phyloP scores from a whole-genome alignment of 2,329 filamentous ascomycete species.

The Westerdykella sp. region DNA sequence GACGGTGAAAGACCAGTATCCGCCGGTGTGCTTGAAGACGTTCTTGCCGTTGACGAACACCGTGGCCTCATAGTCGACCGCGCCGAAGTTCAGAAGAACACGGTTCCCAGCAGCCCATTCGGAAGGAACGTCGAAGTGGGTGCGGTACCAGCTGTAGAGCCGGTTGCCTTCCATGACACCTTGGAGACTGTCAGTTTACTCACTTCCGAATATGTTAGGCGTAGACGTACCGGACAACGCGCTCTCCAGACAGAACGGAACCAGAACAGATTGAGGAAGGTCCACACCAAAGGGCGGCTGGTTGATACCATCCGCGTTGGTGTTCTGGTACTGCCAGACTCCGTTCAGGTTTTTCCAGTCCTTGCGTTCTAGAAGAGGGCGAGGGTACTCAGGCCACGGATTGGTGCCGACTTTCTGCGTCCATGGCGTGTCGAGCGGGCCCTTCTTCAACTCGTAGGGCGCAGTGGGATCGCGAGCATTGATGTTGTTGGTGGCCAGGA shows the following conservation, averaged over 20 bases:
- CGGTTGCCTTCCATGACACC: slow-evolving; percentile 39
- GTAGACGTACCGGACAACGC: slow-evolving; percentile 43
- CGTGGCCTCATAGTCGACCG: slow-evolving; percentile 53
- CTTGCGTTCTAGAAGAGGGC: slow-evolving; percentile 50
- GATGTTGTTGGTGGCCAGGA: slow-evolving; percentile 8
- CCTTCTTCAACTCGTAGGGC: slow-evolving; percentile 24
- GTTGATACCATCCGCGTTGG: slow-evolving; percentile 34
- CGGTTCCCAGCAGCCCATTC: slow-evolving; percentile 40
- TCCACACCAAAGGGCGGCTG: slow-evolving; percentile 42
- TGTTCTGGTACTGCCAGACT: slow-evolving; percentile 50
- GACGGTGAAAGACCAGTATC: slow-evolving; percentile 56
- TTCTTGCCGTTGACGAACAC: slow-evolving; percentile 54
- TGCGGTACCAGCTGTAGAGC: slow-evolving; percentile 46
- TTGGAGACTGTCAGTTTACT: slow-evolving; percentile 29
- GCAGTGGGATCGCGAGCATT: slow-evolving; percentile 21
- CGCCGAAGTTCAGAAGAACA: slow-evolving; percentile 53
- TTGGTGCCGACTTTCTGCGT: slow-evolving; percentile 48
- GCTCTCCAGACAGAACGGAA: slow-evolving; percentile 52
- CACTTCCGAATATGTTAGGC: neutral
- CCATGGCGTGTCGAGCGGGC: slow-evolving; percentile 42
- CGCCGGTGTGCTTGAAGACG: slow-evolving; percentile 52
- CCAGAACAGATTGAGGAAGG: slow-evolving; percentile 42
- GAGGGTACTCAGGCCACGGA: slow-evolving; percentile 54
- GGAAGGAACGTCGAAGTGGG: slow-evolving; percentile 46
- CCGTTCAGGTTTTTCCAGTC: slow-evolving; percentile 54